A percentile compares a stretch with the other conserved stretches of the same genome.
phyloP scores from a whole-genome alignment of 139 green algal species.

The Ettlia oleoabundans region DNA sequence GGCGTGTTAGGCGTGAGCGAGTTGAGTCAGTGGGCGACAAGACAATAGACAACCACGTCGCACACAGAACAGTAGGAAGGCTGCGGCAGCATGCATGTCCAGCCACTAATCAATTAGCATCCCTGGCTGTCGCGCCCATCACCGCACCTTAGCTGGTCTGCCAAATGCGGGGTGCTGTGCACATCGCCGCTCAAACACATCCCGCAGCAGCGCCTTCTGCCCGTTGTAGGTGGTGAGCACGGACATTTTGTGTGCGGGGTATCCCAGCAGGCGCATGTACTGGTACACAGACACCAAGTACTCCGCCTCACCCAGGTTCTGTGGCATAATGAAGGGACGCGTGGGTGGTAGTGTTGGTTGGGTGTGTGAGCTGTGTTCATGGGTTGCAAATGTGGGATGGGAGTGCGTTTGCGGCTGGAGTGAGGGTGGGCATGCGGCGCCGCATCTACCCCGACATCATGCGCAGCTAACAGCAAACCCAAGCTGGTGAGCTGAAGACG shows the following conservation, averaged over 20 bases:
- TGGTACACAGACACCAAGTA: conserved; percentile 89
- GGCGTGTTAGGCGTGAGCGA: neutral
- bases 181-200: conserved; percentile 92
- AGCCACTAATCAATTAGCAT: too few species aligned
- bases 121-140: too few species aligned
- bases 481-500: neutral
- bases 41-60: neutral
- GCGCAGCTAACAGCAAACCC: too few species aligned
- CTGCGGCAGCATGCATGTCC: too few species aligned
- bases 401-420: too few species aligned
- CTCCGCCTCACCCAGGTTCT: conserved; percentile 97
- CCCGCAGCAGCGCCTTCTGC: conserved; percentile 92
- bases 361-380: too few species aligned
- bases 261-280: conserved; percentile 96
- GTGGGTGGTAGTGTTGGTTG: too few species aligned
- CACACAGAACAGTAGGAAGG: too few species aligned
- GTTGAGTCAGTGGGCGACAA: neutral
- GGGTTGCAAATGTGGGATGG: too few species aligned
- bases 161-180: conserved; percentile 87
- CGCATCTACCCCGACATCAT: too few species aligned
- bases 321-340: conserved; percentile 16
- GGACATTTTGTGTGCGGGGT: conserved; percentile 90
- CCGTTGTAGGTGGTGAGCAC: conserved; percentile 99
- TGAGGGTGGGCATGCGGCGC: too few species aligned
- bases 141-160: conserved; percentile 79